Percentiles rank a stretch among this genome's conserved stretches.
Evolutionary conservation across 129 eudicot genomes (phyloP).

Genomic region (Saussurea involucrata): DNA sequence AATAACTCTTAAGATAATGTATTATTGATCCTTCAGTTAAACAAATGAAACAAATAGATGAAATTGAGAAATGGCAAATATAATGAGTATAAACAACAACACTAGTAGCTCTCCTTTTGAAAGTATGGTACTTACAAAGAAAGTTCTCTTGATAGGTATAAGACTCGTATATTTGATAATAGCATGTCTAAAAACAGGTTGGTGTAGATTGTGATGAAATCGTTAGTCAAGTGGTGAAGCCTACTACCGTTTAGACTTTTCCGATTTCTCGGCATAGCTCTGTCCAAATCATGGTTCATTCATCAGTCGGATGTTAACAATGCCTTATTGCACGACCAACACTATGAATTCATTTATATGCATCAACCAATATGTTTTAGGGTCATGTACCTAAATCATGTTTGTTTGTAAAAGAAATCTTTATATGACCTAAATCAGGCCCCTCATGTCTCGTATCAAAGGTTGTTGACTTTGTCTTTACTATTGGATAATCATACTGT

Average conservation of each 20-base stretch:
- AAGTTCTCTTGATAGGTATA: background rate
- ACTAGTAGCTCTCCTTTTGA: background rate
- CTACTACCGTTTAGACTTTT: background rate
- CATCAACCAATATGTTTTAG: background rate
- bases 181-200: background rate
- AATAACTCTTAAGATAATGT: background rate
- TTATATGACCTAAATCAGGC: background rate
- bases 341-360: background rate
- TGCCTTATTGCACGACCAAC: background rate
- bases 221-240: background rate
- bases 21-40: too few species aligned
- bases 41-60: background rate
- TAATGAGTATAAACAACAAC: background rate
- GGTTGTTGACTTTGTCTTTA: background rate
- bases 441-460: background rate
- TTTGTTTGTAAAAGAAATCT: background rate
- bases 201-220: background rate
- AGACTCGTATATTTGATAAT: background rate
- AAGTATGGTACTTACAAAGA: background rate
- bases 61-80: background rate
- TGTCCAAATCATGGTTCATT: background rate
- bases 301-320: background rate
- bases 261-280: background rate
- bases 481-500: background rate
- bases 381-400: background rate